Evolutionary conservation across 164 flowering plant species (phyloP).

Genomic region (Buxus sempervirens): DNA sequence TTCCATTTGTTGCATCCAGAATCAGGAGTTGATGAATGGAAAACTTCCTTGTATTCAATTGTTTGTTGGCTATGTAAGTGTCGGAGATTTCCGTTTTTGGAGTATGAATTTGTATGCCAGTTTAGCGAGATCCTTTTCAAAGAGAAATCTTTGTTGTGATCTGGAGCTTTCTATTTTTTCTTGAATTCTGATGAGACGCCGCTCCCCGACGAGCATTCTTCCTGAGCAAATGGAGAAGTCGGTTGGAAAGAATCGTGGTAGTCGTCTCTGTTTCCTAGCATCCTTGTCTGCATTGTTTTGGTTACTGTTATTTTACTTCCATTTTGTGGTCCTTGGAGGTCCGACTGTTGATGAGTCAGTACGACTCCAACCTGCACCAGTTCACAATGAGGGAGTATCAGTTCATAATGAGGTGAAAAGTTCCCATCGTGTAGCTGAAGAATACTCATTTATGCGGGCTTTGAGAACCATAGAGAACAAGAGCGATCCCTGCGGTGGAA

Average conservation of each 20-base stretch:
- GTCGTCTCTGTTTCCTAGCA: conserved; percentile 57
- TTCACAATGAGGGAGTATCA: not conserved
- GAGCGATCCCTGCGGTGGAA: conserved; percentile 92
- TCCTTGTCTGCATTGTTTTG: conserved; percentile 63
- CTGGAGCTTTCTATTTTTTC: not conserved
- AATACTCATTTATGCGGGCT: conserved; percentile 58
- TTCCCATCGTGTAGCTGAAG: conserved; percentile 10
- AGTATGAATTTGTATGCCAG: not conserved
- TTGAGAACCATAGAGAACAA: conserved; percentile 68
- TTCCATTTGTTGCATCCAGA: too few species aligned
- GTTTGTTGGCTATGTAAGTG: not conserved
- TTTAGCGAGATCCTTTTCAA: not conserved
- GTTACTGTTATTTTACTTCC: conserved; percentile 69
- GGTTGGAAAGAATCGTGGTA: conserved; percentile 42
- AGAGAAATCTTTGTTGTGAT: not conserved
- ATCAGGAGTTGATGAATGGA: not conserved
- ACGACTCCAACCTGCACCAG: conserved; percentile 17
- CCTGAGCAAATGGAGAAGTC: conserved; percentile 67
- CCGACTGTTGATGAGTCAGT: conserved; percentile 27
- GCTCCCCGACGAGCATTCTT: conserved; percentile 26
- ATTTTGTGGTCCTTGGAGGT: conserved; percentile 57
- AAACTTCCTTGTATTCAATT: not conserved
- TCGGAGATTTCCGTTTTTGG: not conserved
- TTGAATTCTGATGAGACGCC: conserved; percentile 63
- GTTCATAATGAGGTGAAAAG: too few species aligned